Base-by-base conservation (phyloP, 2,329 filamentous ascomycete species). In the Pseudocercospora macadamiae region DNA sequence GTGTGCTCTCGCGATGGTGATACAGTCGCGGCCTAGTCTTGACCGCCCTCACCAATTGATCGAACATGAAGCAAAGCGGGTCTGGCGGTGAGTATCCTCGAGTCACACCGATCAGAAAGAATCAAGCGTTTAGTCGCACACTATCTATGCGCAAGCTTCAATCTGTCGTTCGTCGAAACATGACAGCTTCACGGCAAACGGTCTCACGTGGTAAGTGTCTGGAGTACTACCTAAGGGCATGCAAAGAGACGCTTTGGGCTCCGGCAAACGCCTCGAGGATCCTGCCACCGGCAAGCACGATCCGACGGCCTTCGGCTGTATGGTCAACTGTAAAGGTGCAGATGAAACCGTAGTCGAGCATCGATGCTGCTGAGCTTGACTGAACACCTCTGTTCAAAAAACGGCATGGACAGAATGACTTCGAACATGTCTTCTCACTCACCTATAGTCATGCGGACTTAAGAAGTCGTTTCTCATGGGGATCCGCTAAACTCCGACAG, bases 101-200 rank as follows among this genome's bases (percentile, higher is more conserved):
- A 48, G 45, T 49, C 10, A 49, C 45, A 49, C 45, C 7, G 18
- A 16, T 21, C 14, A 14, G 45, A 49, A 25, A 23, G 16, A 4
- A 49, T 26, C 23, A 30, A 30, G 23, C 9, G 7, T 21, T 3
- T 18, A 18, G 45, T 49, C 18, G 45, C 45, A 49, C 45, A n/a
- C 9, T 28, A 9, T n/a, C 16, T n/a, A 49, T 49, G 45, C 45
- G 30, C 23, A 30, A 49, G 45, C 45, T 26, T 49, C 21, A 21
- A 12, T 49, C 30, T 28, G 45, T 49, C 45, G 45, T 49, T 12
- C 18, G 16, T 39, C 19, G 45, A 49, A 26, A 30, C 45, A 49
- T 49, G 45, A 49, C 45, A 49, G 45, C 45, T 49, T 49, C 45
- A 9, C 45, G 45, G 45, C 45, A n/a, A 32, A 49, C 45, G 45